Evolutionary conservation across 176 grass and related monocot species (phyloP), one percentile per base, ranked within the genome.

Genomic region (Pontederia crassipes): DNA sequence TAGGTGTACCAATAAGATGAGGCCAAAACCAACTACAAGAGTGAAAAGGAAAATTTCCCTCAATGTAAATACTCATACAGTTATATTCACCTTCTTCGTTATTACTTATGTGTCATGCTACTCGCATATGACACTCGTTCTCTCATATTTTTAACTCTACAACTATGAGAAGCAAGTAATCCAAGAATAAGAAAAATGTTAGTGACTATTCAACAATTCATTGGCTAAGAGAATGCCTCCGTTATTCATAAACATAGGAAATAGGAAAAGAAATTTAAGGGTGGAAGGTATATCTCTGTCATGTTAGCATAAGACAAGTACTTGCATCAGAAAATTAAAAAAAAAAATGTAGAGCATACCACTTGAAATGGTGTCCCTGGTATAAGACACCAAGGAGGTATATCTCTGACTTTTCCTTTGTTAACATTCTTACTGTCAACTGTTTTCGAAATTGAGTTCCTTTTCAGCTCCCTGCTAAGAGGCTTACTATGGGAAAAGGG

Each of bases 281-380:
- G 6, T 40, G 32, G 32, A 40, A 40, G 32, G 32, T 40, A 40
- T 40, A 40, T 40, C 32, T 40, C 32, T 40, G 32, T 35, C 0
- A 26, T 17, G 12, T 28, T 3, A 74, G 12, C 2, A 24, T 29
- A 55, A 7, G 2, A 46, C 46, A 64, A 55, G 24, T 47, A 6
- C 0, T 53, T 64, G 20, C 12, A 17, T 47, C 26, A 11, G 55
- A 64, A 46, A 11, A 4, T 40, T 24, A 0, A 0, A 24, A 24
- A 24, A 8, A 24, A 24, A 8, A 52, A 77, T 1, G 14, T 61
- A 64, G 64, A 58, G 0, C 63, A 75, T 97, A 97, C 92, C 92
- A 97, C 87, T 74, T 75, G 92, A 74, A 97, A 97, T 62, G 92
- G 92, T 65, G 92, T 91, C 61, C 92, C 87, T 57, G 87, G 75